These are phyloP conservation scores for Boletus reticulatus DNA, from an alignment of 768 basidiomycete species.

Conservation along the genomic window DNA sequence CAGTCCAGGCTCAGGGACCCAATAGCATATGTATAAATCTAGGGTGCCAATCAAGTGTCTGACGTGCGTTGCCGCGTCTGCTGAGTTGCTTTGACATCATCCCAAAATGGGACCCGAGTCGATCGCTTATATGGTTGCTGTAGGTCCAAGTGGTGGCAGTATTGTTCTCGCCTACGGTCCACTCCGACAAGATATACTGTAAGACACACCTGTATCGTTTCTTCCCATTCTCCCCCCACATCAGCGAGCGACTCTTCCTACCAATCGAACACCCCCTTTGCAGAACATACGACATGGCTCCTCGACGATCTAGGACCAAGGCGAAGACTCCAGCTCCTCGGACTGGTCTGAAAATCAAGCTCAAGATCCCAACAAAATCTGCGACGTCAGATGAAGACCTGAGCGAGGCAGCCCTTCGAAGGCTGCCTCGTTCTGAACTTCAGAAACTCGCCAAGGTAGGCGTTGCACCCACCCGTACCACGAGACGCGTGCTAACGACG, in stretches of 20 bases:
- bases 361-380: background rate
- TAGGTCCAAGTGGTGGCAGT: background rate
- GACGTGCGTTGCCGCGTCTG: background rate
- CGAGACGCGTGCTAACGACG: background rate
- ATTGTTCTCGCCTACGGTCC: background rate
- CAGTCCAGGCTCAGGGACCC: background rate
- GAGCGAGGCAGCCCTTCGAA: conserved; percentile 19
- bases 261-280: too few species aligned
- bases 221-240: background rate
- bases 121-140: background rate
- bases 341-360: background rate
- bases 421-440: conserved; percentile 22
- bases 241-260: background rate
- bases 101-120: background rate
- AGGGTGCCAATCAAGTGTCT: background rate
- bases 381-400: background rate
- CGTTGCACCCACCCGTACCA: background rate
- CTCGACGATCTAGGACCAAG: conserved; percentile 11
- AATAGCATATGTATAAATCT: background rate
- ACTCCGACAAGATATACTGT: background rate
- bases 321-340: background rate
- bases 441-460: conserved; percentile 28
- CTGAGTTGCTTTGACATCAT: background rate
- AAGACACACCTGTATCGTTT: background rate
- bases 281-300: conserved; percentile 2